phyloP scores from a whole-genome alignment of 495 filamentous ascomycete species.

The Staphylotrichum longicolle region DNA sequence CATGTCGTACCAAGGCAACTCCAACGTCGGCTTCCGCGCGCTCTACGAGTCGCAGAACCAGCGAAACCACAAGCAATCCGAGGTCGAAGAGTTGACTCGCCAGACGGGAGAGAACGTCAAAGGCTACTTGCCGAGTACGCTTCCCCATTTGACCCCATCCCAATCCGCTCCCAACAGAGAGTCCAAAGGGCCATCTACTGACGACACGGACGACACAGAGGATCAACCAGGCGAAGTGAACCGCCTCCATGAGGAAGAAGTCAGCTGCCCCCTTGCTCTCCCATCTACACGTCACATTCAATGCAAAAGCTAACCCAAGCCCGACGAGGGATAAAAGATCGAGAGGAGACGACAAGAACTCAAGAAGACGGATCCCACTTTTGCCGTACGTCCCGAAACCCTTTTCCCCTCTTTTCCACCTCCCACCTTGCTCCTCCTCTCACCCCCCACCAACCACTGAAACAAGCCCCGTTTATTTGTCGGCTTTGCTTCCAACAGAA shows the following conservation, averaged over 20 bases:
- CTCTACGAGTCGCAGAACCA: constrained; percentile 29
- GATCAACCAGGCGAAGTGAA: constrained; percentile 23
- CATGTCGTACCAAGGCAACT: constrained; percentile 23
- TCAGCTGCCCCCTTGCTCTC: not conserved
- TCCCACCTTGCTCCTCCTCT: too few relatives aligned
- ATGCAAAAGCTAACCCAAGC: too few relatives aligned
- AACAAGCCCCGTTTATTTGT: too few relatives aligned
- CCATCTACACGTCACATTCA: not conserved
- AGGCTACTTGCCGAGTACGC: constrained; percentile 28
- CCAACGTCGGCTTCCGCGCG: constrained; percentile 25
- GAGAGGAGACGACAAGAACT: too few relatives aligned
- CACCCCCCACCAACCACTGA: too few relatives aligned
- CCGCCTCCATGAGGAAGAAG: constrained; percentile 15
- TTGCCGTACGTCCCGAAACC: constrained; percentile 19
- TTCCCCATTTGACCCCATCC: too few relatives aligned
- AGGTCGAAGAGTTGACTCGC: constrained; percentile 23
- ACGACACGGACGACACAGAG: constrained; percentile 20
- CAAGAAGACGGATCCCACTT: constrained; percentile 28
- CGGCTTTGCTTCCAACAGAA: not conserved
- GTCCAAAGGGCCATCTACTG: too few relatives aligned
- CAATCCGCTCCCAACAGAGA: too few relatives aligned
- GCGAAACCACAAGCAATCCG: constrained; percentile 18
- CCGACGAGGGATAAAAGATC: too few relatives aligned
- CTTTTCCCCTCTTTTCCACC: not conserved
- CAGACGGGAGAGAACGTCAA: constrained; percentile 28